Conservation (phyloP, 495 filamentous ascomycete genomes). For the Clavariopsis aquatica region DNA sequence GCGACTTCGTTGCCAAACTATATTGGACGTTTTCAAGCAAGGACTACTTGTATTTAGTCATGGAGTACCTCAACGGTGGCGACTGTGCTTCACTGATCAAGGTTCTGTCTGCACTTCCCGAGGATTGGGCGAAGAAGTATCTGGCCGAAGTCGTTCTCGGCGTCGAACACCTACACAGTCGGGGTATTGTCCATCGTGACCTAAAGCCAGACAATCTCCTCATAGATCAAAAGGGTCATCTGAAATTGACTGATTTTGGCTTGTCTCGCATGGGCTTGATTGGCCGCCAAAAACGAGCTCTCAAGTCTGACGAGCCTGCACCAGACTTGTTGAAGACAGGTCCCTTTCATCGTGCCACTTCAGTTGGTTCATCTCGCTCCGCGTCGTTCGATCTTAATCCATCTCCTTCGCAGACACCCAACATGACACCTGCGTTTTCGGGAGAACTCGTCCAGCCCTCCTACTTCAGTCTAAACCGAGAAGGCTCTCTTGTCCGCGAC, state of each 20-base stretch:
- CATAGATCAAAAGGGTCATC: slow-evolving; percentile 93
- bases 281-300: slow-evolving; percentile 88
- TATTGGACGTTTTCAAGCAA: slow-evolving; percentile 99
- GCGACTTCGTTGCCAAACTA: slow-evolving; percentile 96
- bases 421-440: slow-evolving; percentile 78
- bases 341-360: slow-evolving; percentile 80
- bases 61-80: slow-evolving; percentile 98
- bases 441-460: slow-evolving; percentile 76
- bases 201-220: slow-evolving; percentile 96
- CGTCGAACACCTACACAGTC: slow-evolving; percentile 89
- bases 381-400: slow-evolving; percentile 84
- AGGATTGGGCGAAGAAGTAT: slow-evolving; percentile 98
- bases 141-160: slow-evolving; percentile 92
- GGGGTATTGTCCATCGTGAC: slow-evolving; percentile 94
- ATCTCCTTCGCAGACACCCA: slow-evolving; percentile 80
- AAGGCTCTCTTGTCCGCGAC: slow-evolving; percentile 67
- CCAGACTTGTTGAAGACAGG: slow-evolving; percentile 92
- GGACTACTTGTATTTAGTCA: slow-evolving; percentile 96
- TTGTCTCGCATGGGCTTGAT: slow-evolving; percentile 96
- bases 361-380: slow-evolving; percentile 80
- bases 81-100: slow-evolving; percentile 97
- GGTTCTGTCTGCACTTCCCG: slow-evolving; percentile 81
- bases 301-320: slow-evolving; percentile 72
- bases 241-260: slow-evolving; percentile 97
- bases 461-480: slow-evolving; percentile 80